These are phyloP conservation scores for Fusarium secorum DNA, from an alignment of 2,329 filamentous ascomycete species.

Conservation along the genomic window DNA sequence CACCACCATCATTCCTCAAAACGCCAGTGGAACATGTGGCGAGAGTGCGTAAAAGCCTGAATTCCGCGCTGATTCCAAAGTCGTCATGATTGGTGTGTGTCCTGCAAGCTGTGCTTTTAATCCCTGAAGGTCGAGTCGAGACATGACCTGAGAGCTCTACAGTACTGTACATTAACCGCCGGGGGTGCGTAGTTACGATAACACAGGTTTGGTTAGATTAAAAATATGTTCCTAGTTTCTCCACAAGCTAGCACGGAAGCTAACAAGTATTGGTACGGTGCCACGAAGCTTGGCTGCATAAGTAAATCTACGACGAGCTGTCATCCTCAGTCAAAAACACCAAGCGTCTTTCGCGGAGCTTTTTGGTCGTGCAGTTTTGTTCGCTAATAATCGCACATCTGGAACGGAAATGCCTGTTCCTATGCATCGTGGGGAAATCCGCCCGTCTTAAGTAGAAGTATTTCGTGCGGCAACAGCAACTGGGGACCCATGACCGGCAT, in stretches of 20 bases:
- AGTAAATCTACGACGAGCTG: neutral
- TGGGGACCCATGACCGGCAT: neutral
- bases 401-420: neutral
- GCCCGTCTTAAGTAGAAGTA: neutral
- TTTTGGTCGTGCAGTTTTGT: neutral
- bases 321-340: neutral
- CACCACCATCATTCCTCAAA: conserved; percentile 12
- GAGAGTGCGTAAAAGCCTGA: neutral
- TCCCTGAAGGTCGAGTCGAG: neutral
- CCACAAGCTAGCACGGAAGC: conserved; percentile 7
- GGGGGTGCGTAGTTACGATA: neutral
- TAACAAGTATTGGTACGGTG: neutral
- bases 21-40: conserved; percentile 12
- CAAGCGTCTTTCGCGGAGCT: neutral
- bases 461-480: neutral
- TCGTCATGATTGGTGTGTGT: conserved; percentile 9
- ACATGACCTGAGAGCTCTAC: neutral
- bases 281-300: conserved; percentile 2
- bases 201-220: neutral
- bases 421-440: neutral
- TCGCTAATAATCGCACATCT: neutral
- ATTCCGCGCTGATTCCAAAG: neutral
- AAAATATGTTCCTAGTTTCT: neutral
- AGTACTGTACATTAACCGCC: neutral
- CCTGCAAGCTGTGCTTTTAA: neutral